Percentiles rank a stretch among this genome's conserved stretches.
Conservation (phyloP, 148 eudicot species). For the Gaultheria prostrata region DNA sequence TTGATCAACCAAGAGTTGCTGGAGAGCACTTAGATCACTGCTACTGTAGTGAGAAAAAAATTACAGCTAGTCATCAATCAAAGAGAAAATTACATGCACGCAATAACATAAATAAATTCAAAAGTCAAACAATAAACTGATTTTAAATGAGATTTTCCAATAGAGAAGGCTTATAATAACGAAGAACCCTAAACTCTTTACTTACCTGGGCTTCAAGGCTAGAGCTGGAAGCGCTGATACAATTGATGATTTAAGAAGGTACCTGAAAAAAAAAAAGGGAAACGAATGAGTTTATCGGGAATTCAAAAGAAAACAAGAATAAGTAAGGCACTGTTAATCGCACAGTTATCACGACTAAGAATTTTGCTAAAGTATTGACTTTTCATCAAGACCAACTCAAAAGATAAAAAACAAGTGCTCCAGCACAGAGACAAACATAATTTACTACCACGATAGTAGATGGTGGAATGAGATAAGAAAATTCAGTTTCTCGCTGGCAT, state of each 20-base stretch:
- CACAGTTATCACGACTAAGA: not conserved
- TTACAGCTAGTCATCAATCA: not conserved
- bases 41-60: slow-evolving; percentile 32
- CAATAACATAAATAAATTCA: not conserved
- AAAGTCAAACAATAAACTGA: not conserved
- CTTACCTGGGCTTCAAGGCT: slow-evolving; percentile 54
- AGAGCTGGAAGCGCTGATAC: slow-evolving; percentile 47
- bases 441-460: not conserved
- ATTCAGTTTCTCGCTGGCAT: not conserved
- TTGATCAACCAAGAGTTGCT: slow-evolving; percentile 79
- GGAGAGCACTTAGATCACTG: slow-evolving; percentile 61
- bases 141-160: not conserved
- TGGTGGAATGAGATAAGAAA: not conserved
- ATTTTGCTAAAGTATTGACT: not conserved
- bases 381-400: not conserved
- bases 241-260: slow-evolving; percentile 59
- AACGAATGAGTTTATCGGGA: slow-evolving; percentile 8
- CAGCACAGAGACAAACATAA: not conserved
- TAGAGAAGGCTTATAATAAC: not conserved
- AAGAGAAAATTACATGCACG: not conserved
- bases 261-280: slow-evolving; percentile 42
- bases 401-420: not conserved
- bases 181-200: not conserved
- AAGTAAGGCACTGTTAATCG: not conserved
- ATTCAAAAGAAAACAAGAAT: not conserved